Base-by-base conservation (phyloP, 768 basidiomycete genomes). In the Hericium alpestre region DNA sequence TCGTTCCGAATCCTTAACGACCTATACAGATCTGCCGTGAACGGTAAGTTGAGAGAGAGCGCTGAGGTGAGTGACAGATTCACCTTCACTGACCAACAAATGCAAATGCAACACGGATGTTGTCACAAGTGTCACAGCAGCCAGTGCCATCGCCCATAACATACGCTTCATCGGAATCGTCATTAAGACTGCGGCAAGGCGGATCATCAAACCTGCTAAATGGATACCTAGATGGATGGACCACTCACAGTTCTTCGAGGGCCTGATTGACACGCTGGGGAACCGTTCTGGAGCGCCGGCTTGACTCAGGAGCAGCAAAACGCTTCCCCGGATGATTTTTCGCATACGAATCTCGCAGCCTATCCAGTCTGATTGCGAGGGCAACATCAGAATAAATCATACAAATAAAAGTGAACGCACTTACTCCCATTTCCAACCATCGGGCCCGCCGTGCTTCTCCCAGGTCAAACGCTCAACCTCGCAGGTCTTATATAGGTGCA, bases 381-480 rank as follows among this genome's bases (percentile, higher is more conserved):
- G 15, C 20, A 4, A 18, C n/a, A 15, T 20, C 20, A 46, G n/a
- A 3, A 6, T 3, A 9, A n/a, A 1, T 3, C n/a, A 18, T n/a
- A 18, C 20, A n/a, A 10, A 46, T 18, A 18, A 46, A 20, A 13
- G 12, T 15, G 7, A 20, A 20, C 3, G 10, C n/a, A n/a, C 27
- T 9, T 18, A 53, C 52, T 39, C 6, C 52, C 52, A 53, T 3
- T 53, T 23, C 25, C 25, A 53, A 16, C 52, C 16, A n/a, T 53
- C 52, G 8, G 52, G 52, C 52, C 52, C 52, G 13, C 52, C 52
- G 27, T 37, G 32, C n/a, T 53, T 53, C 38, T 39, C n/a, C 52
- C 52, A 53, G 6, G 52, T n/a, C 12, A 38, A 2, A n/a, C 12
- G 16, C 32, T 53, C 52, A 37, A 53, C 52, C 12, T 53, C 32